Evolutionary conservation across 2,329 filamentous ascomycete genomes (phyloP), one percentile per base, ranked within the genome.

Genomic region (Didymella glomerata): DNA sequence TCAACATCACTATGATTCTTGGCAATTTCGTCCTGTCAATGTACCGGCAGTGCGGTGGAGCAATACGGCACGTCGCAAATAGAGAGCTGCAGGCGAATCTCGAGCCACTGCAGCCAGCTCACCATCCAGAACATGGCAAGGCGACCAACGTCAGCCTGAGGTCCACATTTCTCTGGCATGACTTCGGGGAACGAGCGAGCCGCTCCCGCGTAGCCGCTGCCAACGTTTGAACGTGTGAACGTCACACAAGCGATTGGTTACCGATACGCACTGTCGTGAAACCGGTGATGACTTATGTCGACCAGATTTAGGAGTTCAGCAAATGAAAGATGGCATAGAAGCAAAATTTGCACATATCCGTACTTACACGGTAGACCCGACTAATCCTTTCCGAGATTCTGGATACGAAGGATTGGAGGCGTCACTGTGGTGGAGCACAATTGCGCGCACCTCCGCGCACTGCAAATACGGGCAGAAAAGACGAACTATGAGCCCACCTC

Each of bases 121-220:
- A 45, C n/a, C 36, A 18, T 44, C 55, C 49, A 58, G 30, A 59
- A 36, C 54, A 24, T 36, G 27, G 13, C 30, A 25, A 54, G 14
- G 45, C 45, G 16, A 34, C 45, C 24, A 46, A 46, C 20, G 9
- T 54, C 46, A 51, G 40, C 41, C 46, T 36, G 46, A 18, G 47
- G 24, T 20, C 56, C 56, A 54, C 50, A 53, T 32, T 24, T 48
- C 28, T 11, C 16, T 30, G 14, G 25, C 2, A 32, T 40, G n/a
- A n/a, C 13, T 3, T 38, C 47, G 47, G 40, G 56, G 51, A 54
- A 50, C 41, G 41, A 46, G 20, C 50, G 56, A 50, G 56, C 50
- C 56, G 56, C 56, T 59, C 32, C 56, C 56, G 56, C 36, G 56
- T 47, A 54, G 51, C 56, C 56, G 56, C 56, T 51, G 41, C 41